phyloP scores from a whole-genome alignment of 2,329 filamentous ascomycete genomes.

The Talaromyces sp. region DNA sequence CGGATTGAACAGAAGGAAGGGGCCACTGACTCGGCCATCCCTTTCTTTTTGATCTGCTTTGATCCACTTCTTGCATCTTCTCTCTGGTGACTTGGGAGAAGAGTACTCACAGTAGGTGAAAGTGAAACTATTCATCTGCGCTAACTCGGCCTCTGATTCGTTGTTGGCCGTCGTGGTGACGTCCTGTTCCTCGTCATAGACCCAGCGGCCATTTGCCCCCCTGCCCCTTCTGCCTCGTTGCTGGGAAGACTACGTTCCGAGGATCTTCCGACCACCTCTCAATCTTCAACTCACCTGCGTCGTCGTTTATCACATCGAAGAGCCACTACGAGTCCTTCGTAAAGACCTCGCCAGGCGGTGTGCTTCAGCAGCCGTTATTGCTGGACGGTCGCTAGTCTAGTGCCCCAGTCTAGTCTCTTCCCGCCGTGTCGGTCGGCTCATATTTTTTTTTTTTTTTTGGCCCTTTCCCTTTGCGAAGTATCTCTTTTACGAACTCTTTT shows the following conservation, averaged over 20 bases:
- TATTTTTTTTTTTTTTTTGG: background rate
- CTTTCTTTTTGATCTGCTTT: background rate
- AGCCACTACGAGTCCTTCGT: no score
- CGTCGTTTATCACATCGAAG: background rate
- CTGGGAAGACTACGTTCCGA: background rate
- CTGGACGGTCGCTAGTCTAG: background rate
- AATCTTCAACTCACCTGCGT: background rate
- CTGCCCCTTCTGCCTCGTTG: background rate
- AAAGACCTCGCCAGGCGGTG: constrained; percentile 6
- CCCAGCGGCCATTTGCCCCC: background rate
- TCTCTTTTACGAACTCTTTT: background rate
- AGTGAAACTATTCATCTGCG: background rate
- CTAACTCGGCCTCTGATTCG: background rate
- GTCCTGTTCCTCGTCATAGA: constrained; percentile 14
- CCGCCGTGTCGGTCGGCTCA: background rate
- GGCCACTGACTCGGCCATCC: background rate
- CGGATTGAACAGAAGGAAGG: background rate
- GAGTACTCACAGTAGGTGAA: background rate
- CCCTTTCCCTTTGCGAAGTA: background rate
- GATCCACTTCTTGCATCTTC: background rate
- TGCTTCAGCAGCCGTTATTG: background rate
- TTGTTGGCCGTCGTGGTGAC: background rate
- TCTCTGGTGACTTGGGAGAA: background rate
- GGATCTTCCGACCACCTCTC: background rate
- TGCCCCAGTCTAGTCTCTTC: constrained; percentile 3